phyloP scores from a whole-genome alignment of 768 basidiomycete species.

The Lactarius vividus region DNA sequence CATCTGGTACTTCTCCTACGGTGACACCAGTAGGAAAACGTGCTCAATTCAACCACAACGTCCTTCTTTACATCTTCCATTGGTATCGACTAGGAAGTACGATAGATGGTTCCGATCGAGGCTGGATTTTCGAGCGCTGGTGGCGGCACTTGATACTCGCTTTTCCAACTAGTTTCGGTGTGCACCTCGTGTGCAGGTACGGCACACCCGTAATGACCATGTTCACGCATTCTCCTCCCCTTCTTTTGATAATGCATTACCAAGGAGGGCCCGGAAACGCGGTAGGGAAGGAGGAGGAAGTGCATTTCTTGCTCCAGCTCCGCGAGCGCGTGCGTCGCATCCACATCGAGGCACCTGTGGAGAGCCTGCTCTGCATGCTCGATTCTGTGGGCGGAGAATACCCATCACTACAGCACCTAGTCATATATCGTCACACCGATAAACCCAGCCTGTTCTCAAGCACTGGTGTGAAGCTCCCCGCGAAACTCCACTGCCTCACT shows the following conservation, averaged over 20 bases:
- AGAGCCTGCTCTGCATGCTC: not conserved
- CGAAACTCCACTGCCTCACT: not conserved
- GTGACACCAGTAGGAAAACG: too few relatives aligned
- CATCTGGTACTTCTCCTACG: too few relatives aligned
- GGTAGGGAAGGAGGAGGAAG: too few relatives aligned
- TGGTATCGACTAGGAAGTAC: not conserved
- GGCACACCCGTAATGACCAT: not conserved
- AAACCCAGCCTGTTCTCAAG: too few relatives aligned
- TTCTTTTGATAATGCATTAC: conserved; percentile 7
- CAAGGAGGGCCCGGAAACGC: too few relatives aligned
- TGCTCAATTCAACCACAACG: not conserved
- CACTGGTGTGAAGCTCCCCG: not conserved
- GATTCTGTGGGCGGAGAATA: not conserved
- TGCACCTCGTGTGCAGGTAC: conserved; percentile 3
- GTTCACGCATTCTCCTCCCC: not conserved
- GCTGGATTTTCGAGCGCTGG: not conserved
- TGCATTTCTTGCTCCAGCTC: not conserved
- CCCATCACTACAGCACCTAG: not conserved
- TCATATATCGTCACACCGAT: not conserved
- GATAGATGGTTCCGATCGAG: not conserved
- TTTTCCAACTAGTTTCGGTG: not conserved
- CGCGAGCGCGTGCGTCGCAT: conserved; percentile 8
- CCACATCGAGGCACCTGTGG: not conserved
- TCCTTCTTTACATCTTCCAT: not conserved
- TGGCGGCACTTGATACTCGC: conserved; percentile 1